phyloP scores from a whole-genome alignment of 2,329 filamentous ascomycete genomes.

The Emergomyces pasteurianus region DNA sequence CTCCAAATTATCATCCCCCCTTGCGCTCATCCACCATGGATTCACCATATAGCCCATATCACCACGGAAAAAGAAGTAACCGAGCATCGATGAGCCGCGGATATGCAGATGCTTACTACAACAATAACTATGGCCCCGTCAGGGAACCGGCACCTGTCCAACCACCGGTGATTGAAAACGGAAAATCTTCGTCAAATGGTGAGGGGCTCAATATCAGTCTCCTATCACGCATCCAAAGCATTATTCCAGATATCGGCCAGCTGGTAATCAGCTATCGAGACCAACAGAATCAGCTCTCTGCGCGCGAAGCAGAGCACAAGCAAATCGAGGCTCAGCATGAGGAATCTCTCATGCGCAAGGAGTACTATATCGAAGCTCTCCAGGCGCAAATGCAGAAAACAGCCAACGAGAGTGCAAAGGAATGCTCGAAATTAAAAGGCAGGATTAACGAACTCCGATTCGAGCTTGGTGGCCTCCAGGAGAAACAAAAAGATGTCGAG shows the following conservation, averaged over 20 bases:
- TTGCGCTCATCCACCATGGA: slow-evolving; percentile 27
- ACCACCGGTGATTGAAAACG: slow-evolving; percentile 17
- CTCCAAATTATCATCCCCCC: slow-evolving; percentile 13
- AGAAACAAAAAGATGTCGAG: slow-evolving; percentile 41
- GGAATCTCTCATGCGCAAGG: slow-evolving; percentile 40
- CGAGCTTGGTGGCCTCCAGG: slow-evolving; percentile 40
- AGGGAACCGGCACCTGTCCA: slow-evolving; percentile 18
- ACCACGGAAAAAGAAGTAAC: slow-evolving; percentile 10
- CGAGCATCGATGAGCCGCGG: slow-evolving; percentile 18
- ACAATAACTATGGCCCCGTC: slow-evolving; percentile 19
- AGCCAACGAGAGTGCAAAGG: slow-evolving; percentile 38
- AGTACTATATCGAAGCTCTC: slow-evolving; percentile 41
- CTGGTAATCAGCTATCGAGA: slow-evolving; percentile 37
- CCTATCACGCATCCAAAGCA: slow-evolving; percentile 33
- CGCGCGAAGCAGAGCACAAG: slow-evolving; percentile 39
- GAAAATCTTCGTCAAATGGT: slow-evolving; percentile 20
- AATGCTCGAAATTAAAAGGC: slow-evolving; percentile 32
- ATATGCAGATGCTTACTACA: slow-evolving; percentile 21
- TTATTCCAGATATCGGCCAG: slow-evolving; percentile 36
- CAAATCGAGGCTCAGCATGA: slow-evolving; percentile 39
- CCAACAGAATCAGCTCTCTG: slow-evolving; percentile 38
- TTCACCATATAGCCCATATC: slow-evolving; percentile 22
- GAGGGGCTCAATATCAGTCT: slow-evolving; percentile 24
- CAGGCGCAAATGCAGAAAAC: slow-evolving; percentile 39
- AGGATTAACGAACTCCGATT: slow-evolving; percentile 38